Base-by-base conservation (phyloP, 2,329 filamentous ascomycete species). In the Chaetomiaceae sp. region DNA sequence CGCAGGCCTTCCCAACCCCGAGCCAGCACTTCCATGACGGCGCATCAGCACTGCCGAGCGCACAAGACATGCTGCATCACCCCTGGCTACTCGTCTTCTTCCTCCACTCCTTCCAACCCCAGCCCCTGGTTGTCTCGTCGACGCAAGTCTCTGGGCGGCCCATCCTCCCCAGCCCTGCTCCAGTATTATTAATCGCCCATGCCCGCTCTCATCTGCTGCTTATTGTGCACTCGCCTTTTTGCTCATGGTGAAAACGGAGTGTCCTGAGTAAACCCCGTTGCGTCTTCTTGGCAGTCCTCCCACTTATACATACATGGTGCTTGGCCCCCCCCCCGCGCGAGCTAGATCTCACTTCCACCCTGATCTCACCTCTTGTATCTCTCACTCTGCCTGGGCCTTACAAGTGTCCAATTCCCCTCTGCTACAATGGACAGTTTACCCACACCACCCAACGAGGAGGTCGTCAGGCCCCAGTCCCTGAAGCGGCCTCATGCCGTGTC, bases 401-500 rank as follows among this genome's bases (percentile, higher is more conserved):
- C 20, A 25, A 4, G 20, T 11, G 25, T 9, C 9, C 8, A 31
- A 31, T 31, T 11, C 14, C 25, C 20, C 29, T 27, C n/a, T 8
- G 12, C 8, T 14, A 37, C 20, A n/a, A 81, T 81, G 78, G 76
- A 75, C 65, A 72, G 71, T 56, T 69, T 80, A 61, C 78, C 78
- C 27, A 80, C 78, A 51, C 77, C 78, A 60, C 78, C 79, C 14
- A 72, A 73, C 49, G 79, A 78, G 68, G 75, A 76, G 6, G 63
- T 67, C 19, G 49, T 54, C 59, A 76, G 72, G 61, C 59, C 68
- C 9, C 63, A 63, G 2, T 54, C 64, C 19, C 65, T 65, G 25
- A 72, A 69, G 61, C 75, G 72, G 59, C 68, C 65, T 59, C 68
- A 72, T 36, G 63, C 67, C 14, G 69, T 66, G 62, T 69, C 71